Evolutionary conservation across 2,329 filamentous ascomycete species (phyloP).

Genomic region (Mariannaea sp.): DNA sequence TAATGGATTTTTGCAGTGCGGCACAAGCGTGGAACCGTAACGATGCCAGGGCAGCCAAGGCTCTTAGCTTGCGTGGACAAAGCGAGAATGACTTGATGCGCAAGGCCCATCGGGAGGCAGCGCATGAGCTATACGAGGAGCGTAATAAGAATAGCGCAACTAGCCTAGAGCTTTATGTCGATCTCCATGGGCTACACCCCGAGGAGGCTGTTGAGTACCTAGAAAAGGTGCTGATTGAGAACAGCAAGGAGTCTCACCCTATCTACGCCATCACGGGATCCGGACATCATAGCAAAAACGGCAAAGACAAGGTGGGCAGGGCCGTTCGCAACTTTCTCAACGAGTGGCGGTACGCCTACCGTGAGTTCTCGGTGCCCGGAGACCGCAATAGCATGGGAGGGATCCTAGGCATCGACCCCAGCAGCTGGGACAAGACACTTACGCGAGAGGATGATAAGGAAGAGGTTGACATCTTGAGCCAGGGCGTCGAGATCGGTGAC

Average conservation of each 20-base stretch:
- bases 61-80: conserved; percentile 89
- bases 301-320: conserved; percentile 98
- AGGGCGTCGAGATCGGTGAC: conserved; percentile 70
- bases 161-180: conserved; percentile 82
- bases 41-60: conserved; percentile 93
- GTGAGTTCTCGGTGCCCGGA: conserved; percentile 95
- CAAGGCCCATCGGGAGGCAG: conserved; percentile 93
- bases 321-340: conserved; percentile 88
- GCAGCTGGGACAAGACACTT: conserved; percentile 69
- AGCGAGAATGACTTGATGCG: conserved; percentile 98
- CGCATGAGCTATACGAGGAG: conserved; percentile 88
- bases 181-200: conserved; percentile 96
- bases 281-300: conserved; percentile 96
- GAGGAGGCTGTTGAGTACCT: conserved; percentile 97
- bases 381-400: conserved; percentile 84
- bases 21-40: conserved; percentile 99
- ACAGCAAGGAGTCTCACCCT: conserved; percentile 72
- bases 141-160: conserved; percentile 73
- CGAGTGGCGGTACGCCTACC: conserved; percentile 94
- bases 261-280: conserved; percentile 97
- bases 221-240: conserved; percentile 83
- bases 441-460: conserved; percentile 54
- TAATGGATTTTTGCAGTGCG: conserved; percentile 60
- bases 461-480: conserved; percentile 62
- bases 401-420: conserved; percentile 69